Base-by-base conservation (phyloP, 2,329 filamentous ascomycete species). In the Claviceps digitariae region DNA sequence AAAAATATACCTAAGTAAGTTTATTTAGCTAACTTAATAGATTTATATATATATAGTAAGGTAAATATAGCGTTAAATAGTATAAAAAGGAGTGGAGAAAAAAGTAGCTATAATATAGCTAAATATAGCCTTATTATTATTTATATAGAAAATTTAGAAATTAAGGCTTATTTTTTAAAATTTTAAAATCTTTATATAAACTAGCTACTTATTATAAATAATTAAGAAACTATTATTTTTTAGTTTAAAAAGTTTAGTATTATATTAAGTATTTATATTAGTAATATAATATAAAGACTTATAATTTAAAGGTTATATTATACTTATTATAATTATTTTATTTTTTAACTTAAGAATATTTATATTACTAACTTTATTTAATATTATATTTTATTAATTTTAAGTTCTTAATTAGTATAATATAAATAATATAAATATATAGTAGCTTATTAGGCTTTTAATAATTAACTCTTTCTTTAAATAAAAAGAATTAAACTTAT, bases 201-300 rank as follows among this genome's bases (percentile, higher is more conserved):
- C 23, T 13, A 20, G 1, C 34, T 38, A 38, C 13, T n/a, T n/a
- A n/a, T n/a, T n/a, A n/a, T 38, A 17, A 38, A 13, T 10, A 20
- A 50, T n/a, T 50, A 50, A 2, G 29, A 50, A n/a, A 41, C 6
- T 2, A 29, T 50, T 3, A 5, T 3, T 12, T 50, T 2, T n/a
- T 50, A 29, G 48, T 50, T 50, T 41, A 41, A 50, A 50, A 10
- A 50, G 13, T 38, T 10, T 3, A 1, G 13, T 23, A 48, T 48
- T 25, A 48, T 6, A 21, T 12, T 48, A 15, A 2, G 46, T 10
- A 9, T 20, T 9, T 15, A 2, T 17, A 4, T 10, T 29, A 9
- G 44, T 7, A 29, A 8, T 29, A 27, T 7, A 3, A 1, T 9
- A 27, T 46, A 46, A 29, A 9, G 7, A 0, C 7, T 27, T 17